A percentile compares a stretch with the other conserved stretches of the same genome.
These are phyloP conservation scores for Isabelozyma pseudorhagii DNA, from an alignment of 805 yeast species.

Conservation along the genomic window DNA sequence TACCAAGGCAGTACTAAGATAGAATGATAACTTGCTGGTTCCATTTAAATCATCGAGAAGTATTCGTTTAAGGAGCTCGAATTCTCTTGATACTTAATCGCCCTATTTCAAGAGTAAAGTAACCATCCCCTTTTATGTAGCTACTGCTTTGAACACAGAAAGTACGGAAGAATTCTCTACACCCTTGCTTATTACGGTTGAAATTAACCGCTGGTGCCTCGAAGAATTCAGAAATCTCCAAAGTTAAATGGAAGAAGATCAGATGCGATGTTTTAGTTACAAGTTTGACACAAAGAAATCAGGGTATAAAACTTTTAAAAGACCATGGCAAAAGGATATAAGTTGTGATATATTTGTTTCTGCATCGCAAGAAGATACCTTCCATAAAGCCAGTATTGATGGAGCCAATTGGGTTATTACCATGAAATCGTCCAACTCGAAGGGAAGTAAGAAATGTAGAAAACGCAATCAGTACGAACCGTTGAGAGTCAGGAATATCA, in stretches of 20 bases:
- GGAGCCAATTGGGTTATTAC: slow-evolving; percentile 77
- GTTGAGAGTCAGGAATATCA: slow-evolving; percentile 64
- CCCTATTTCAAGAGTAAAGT: slow-evolving; percentile 70
- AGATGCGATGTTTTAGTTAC: slow-evolving; percentile 84
- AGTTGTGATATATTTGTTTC: slow-evolving; percentile 59
- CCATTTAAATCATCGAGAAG: slow-evolving; percentile 63
- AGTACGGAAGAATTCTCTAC: too few species aligned
- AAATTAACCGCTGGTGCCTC: background rate
- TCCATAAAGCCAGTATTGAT: slow-evolving; percentile 59
- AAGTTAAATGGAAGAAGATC: slow-evolving; percentile 22
- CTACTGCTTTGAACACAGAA: slow-evolving; percentile 63
- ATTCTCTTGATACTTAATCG: slow-evolving; percentile 74
- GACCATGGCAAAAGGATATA: slow-evolving; percentile 75
- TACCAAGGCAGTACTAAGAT: slow-evolving; percentile 71
- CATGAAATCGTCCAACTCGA: slow-evolving; percentile 62
- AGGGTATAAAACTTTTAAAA: slow-evolving; percentile 61
- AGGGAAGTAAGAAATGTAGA: slow-evolving; percentile 31
- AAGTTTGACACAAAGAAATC: slow-evolving; percentile 58
- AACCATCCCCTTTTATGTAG: slow-evolving; percentile 70
- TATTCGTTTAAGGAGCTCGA: slow-evolving; percentile 65
- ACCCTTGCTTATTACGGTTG: slow-evolving; percentile 3
- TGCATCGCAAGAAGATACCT: slow-evolving; percentile 55
- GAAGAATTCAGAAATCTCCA: slow-evolving; percentile 18
- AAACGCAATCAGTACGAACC: slow-evolving; percentile 60
- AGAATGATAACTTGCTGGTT: slow-evolving; percentile 57